Base-by-base conservation (phyloP, 1,139 yeast species). In the Kodamaea arcana region DNA sequence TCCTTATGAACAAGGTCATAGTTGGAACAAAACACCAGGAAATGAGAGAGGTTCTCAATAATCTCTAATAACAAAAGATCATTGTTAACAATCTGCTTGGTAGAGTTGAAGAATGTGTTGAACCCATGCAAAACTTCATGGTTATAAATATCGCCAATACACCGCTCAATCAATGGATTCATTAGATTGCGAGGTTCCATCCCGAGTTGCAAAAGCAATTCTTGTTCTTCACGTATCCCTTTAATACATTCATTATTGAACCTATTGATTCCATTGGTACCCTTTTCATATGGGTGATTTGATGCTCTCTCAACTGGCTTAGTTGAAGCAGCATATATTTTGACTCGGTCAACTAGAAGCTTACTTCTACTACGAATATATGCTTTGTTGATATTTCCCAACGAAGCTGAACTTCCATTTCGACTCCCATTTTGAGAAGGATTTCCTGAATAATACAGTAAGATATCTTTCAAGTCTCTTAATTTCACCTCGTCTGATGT, bases 221-320 rank as follows among this genome's bases (percentile, higher is more conserved):
- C 65, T 30, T 58, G 49, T 42, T 78, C 82, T 23, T 69, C 69
- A n/a, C 67, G 62, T 30, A 81, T 54, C 30, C 72, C 67, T 6
- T 69, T 68, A 25, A 68, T 52, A 10, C 81, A 51, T 2, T 80
- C 80, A 24, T 68, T 73, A 7, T 77, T 70, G 50, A 78, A 83
- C 29, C 60, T 57, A 24, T 63, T 63, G 29, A 84, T 72, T 4
- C 86, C 83, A 50, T 75, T 78, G 31, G 75, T 65, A 2, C 84
- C 84, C 48, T 70, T 75, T 46, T 81, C 85, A 50, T 80, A 69
- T 1, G 83, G 56, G 48, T 72, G 55, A 52, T 51, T 57, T 8
- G 60, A 59, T 27, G 62, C 58, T 18, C 72, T 51, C 27, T 56
- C 58, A 29, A 62, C 56, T 11, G 71, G 64, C 41, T 66, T 60